Evolutionary conservation across 257 asterid genomes (phyloP), one percentile per base, ranked within the genome.

Genomic region (Nicotiana tomentosiformis): DNA sequence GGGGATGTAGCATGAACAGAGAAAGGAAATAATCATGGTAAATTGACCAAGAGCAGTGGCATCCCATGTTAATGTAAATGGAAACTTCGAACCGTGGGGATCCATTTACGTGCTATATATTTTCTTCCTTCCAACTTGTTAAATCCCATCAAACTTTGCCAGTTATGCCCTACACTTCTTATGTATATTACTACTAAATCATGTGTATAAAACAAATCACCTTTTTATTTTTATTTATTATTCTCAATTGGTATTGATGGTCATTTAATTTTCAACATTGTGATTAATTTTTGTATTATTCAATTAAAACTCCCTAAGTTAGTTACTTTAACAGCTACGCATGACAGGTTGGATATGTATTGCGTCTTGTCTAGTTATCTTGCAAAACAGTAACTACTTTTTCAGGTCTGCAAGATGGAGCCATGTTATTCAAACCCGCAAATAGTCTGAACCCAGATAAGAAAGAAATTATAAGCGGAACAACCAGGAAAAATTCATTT

Each of bases 391-490:
- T 51, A 49, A 76, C 80, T 49, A 76, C 23, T 15, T 35, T 51
- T 76, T 76, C 64, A 76, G 62, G 64, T 51, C 46, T 49, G 80
- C 80, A 76, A 72, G 64, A 26, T 51, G 26, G n/a, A 76, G 46
- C 43, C 12, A 51, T 51, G 79, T 51, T 58, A 51, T 26, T 29
- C 80, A 76, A 51, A 51, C 39, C 62, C 39, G 14, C 80, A 49
- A 74, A 20, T 46, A 74, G 80, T 74, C 39, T 74, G 62, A 17
- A 46, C 43, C 37, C 35, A 20, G 20, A 72, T 11, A 10, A 70
- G 58, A 20, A 72, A 23, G 26, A 72, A 70, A 14, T n/a, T 46
- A 20, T 20, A 72, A 46, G 60, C 7, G 20, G 20, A 46, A 43
- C n/a, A 72, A 72, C 30, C 39, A 7, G 15, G 23, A 72, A 74